Evolutionary conservation across 306 rosid genomes (phyloP), one percentile per base, ranked within the genome.

Genomic region (Argentina anserina): DNA sequence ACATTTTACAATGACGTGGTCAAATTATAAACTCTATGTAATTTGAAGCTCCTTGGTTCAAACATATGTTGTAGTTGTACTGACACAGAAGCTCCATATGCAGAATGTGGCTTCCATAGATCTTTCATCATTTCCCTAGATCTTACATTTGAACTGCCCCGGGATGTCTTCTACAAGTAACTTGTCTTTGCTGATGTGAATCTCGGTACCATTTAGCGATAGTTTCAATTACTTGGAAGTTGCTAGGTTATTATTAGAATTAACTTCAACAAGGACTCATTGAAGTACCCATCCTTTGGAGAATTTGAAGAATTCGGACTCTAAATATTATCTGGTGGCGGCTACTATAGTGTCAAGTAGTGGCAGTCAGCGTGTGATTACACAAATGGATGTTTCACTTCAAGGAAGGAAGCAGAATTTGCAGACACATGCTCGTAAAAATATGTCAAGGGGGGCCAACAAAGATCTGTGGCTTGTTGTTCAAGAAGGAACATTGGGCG

Each of bases 391-490:
- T 69, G 67, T 69, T 78, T 80, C 84, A 29, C 84, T 85, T 21
- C 92, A 81, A 75, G 86, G 84, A 65, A 97, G 76, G 23, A 90
- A 89, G 84, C 91, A 71, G 55, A 85, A 81, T 66, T 74, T 71
- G 53, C 96, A 78, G 53, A 23, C 82, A 33, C 45, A 81, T 17
- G 75, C 82, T 75, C 90, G 89, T 65, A 90, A 85, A 79, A 59
- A 21, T 75, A 56, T 31, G 17, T 78, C 78, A 7, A 45, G 71
- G 61, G 84, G 81, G 53, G 70, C 83, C 29, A 86, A 71, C 58
- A 90, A 85, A 75, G 90, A 91, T 71, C 62, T 94, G 64, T 91
- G 96, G 91, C 78, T 82, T 75, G 86, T 79, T 65, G 95, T 89
- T 75, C 86, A 79, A 63, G 88, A 83, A 79, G 98, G 98, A n/a